phyloP scores from a whole-genome alignment of 352 stramenopile genomes.

The Phytophthora podocarpi region DNA sequence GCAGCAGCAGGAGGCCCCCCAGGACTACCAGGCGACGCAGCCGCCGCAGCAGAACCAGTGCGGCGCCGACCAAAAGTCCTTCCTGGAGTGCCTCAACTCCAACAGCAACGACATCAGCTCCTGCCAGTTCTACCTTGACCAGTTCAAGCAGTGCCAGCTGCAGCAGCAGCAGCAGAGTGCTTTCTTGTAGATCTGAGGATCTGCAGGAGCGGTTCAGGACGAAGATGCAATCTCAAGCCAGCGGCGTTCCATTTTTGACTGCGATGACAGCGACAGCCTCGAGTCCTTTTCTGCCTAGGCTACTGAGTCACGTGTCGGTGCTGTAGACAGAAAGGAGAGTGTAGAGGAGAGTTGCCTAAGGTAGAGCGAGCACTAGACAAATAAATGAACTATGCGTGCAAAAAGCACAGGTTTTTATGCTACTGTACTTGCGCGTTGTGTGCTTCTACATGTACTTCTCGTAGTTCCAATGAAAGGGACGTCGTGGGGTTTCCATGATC shows the following conservation, averaged over 20 bases:
- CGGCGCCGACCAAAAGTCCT: conserved; percentile 76
- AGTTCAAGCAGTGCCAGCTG: conserved; percentile 86
- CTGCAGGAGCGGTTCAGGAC: conserved; percentile 1
- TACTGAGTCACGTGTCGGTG: background rate
- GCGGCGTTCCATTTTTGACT: background rate
- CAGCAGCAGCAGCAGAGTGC: conserved; percentile 78
- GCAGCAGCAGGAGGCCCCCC: conserved; percentile 42
- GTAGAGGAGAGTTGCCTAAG: background rate
- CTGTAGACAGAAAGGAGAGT: background rate
- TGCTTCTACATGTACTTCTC: no score
- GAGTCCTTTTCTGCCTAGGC: conserved; percentile 4
- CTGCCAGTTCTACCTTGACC: conserved; percentile 90
- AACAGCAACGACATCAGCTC: conserved; percentile 88
- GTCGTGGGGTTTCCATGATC: no score
- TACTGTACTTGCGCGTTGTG: background rate
- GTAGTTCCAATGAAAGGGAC: no score
- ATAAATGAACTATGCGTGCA: conserved; percentile 14
- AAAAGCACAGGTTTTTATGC: conserved; percentile 5
- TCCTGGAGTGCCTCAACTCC: conserved; percentile 85
- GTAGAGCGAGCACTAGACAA: conserved; percentile 11
- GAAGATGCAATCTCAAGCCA: conserved; percentile 8
- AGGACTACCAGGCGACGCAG: conserved; percentile 34
- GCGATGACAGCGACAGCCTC: background rate
- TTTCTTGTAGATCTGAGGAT: conserved; percentile 54
- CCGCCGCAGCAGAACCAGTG: conserved; percentile 62